These are phyloP conservation scores for Fragosphaeria purpurea DNA, from an alignment of 2,329 filamentous ascomycete species.

Conservation along the genomic window DNA sequence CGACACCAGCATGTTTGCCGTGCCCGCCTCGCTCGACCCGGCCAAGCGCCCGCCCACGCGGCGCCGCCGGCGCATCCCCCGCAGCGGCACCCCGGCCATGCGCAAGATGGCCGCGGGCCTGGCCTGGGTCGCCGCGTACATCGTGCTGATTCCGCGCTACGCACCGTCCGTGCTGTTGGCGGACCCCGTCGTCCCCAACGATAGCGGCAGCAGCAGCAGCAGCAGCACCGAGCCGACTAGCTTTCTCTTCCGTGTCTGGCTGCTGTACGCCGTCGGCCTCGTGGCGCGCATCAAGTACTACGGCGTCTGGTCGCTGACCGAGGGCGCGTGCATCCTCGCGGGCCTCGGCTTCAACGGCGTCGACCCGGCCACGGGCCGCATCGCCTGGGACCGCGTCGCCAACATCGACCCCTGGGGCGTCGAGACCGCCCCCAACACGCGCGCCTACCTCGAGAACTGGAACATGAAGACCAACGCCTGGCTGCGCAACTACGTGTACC, in stretches of 20 bases:
- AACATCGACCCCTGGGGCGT: slow-evolving; percentile 83
- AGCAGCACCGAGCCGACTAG: too few species aligned
- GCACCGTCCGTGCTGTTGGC: slow-evolving; percentile 46
- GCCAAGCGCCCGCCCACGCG: slow-evolving; percentile 75
- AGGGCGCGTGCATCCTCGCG: slow-evolving; percentile 87
- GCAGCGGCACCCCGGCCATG: slow-evolving; percentile 75
- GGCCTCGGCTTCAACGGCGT: slow-evolving; percentile 92
- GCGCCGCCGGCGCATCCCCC: slow-evolving; percentile 84
- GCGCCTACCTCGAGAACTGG: slow-evolving; percentile 84
- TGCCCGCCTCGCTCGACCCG: slow-evolving; percentile 71
- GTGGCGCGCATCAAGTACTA: slow-evolving; percentile 89
- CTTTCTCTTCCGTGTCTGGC: slow-evolving; percentile 63
- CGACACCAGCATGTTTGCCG: slow-evolving; percentile 87
- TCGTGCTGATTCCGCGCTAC: slow-evolving; percentile 44
- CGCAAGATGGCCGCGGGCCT: slow-evolving; percentile 66
- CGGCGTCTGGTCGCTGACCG: slow-evolving; percentile 85
- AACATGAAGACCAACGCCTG: slow-evolving; percentile 99
- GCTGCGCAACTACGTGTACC: slow-evolving; percentile 91
- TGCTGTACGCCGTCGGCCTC: slow-evolving; percentile 75
- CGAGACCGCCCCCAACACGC: slow-evolving; percentile 86
- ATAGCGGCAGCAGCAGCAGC: too few species aligned
- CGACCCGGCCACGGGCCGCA: slow-evolving; percentile 71
- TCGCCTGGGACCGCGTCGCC: slow-evolving; percentile 80
- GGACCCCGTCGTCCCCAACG: slow-evolving; percentile 51
- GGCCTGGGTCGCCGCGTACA: slow-evolving; percentile 68